Evolutionary conservation across 768 basidiomycete species (phyloP).

Genomic region (Naganishia onofrii): DNA sequence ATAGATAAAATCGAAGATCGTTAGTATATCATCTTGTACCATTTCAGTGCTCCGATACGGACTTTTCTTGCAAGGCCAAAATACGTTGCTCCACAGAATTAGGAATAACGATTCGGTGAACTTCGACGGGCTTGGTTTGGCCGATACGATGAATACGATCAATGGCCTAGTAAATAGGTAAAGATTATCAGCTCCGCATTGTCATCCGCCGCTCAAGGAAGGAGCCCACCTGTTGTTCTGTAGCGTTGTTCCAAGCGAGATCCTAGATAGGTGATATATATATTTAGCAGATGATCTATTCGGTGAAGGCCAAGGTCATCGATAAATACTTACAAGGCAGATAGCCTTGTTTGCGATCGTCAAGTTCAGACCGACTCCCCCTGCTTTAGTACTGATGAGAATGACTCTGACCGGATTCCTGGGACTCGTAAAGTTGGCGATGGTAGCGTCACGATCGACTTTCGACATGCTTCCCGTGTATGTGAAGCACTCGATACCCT

Average conservation of each 20-base stretch:
- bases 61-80: constrained; percentile 61
- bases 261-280: constrained; percentile 35
- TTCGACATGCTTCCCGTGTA: constrained; percentile 53
- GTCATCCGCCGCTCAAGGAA: not conserved
- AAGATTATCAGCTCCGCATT: not conserved
- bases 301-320: not conserved
- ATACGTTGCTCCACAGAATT: constrained; percentile 64
- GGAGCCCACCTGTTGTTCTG: constrained; percentile 38
- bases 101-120: constrained; percentile 51
- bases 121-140: constrained; percentile 45
- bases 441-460: constrained; percentile 42
- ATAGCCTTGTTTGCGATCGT: constrained; percentile 44
- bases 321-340: constrained; percentile 23
- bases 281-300: not conserved
- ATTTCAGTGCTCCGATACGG: constrained; percentile 51
- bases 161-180: constrained; percentile 42
- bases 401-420: constrained; percentile 44
- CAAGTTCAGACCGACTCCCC: constrained; percentile 51
- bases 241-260: constrained; percentile 53
- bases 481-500: constrained; percentile 41
- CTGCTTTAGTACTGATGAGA: constrained; percentile 53
- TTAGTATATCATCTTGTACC: not conserved
- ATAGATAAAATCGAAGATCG: constrained; percentile 17
- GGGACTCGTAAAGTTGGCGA: constrained; percentile 45
- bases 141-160: constrained; percentile 55